Evolutionary conservation across 2,329 filamentous ascomycete species (phyloP).

Genomic region (Aspergillus ibericus): DNA sequence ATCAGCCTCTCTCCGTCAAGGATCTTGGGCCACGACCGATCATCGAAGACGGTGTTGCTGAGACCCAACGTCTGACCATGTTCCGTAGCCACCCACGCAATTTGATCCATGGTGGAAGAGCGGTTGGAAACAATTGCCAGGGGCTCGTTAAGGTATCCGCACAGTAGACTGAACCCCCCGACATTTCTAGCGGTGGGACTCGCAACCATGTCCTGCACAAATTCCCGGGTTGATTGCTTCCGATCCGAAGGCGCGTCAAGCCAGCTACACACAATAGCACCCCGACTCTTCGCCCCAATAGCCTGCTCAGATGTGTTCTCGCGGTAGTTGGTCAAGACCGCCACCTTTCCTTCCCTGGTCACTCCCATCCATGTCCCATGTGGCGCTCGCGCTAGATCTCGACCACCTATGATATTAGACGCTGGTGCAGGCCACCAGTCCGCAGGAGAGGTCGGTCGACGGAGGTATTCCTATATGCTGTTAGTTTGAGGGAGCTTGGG

Average conservation of each 20-base stretch:
- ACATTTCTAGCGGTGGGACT: constrained; percentile 57
- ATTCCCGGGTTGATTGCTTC: constrained; percentile 49
- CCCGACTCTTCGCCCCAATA: constrained; percentile 53
- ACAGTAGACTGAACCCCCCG: constrained; percentile 64
- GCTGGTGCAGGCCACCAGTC: constrained; percentile 61
- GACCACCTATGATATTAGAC: constrained; percentile 59
- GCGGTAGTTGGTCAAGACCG: constrained; percentile 65
- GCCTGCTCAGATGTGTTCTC: constrained; percentile 52
- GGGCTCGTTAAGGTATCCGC: constrained; percentile 55
- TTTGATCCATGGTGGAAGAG: constrained; percentile 51
- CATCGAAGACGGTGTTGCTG: constrained; percentile 62
- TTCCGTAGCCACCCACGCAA: constrained; percentile 52
- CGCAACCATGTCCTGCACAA: constrained; percentile 56
- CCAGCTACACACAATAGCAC: constrained; percentile 62
- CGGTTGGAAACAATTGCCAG: constrained; percentile 65
- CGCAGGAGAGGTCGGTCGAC: constrained; percentile 59
- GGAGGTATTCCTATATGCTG: constrained; percentile 58
- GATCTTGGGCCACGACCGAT: constrained; percentile 63
- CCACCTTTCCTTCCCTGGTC: constrained; percentile 60
- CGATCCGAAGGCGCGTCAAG: constrained; percentile 47
- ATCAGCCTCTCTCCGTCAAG: constrained; percentile 57
- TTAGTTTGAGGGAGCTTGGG: constrained; percentile 5
- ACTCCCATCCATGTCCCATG: constrained; percentile 67
- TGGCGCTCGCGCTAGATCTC: constrained; percentile 59
- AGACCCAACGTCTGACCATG: constrained; percentile 57